Conservation (phyloP, 1,284 basidiomycete species). For the Marasmius oreades region DNA sequence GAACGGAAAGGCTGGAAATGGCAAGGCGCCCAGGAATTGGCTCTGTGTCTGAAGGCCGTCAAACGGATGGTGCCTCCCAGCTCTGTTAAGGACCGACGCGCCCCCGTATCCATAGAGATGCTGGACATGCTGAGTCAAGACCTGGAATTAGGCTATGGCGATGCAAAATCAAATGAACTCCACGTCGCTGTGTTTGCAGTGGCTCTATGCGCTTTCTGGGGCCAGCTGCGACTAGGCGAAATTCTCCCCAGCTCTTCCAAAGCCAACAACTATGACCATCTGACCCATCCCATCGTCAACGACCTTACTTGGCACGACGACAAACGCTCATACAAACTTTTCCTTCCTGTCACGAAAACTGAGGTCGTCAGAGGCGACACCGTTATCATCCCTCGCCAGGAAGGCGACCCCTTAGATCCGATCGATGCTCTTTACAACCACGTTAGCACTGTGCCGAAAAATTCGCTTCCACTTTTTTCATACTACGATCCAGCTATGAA, state of each 20-base stretch:
- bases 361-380: background rate
- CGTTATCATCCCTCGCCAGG: background rate
- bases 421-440: too few relatives aligned
- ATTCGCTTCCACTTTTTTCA: background rate
- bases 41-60: background rate
- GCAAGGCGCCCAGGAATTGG: background rate
- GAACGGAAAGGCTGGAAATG: background rate
- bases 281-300: background rate
- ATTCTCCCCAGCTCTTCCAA: background rate
- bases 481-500: background rate
- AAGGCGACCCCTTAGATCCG: background rate
- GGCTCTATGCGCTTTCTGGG: background rate
- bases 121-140: background rate
- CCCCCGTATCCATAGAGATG: background rate
- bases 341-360: background rate
- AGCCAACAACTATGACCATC: background rate
- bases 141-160: background rate
- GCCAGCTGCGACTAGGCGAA: conserved; percentile 2
- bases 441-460: background rate
- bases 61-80: background rate
- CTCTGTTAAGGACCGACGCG: background rate
- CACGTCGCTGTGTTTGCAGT: background rate
- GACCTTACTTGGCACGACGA: background rate
- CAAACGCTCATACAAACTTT: background rate
- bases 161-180: background rate